phyloP scores from a whole-genome alignment of 2,329 filamentous ascomycete species.

The Stachybotrys elegans region DNA sequence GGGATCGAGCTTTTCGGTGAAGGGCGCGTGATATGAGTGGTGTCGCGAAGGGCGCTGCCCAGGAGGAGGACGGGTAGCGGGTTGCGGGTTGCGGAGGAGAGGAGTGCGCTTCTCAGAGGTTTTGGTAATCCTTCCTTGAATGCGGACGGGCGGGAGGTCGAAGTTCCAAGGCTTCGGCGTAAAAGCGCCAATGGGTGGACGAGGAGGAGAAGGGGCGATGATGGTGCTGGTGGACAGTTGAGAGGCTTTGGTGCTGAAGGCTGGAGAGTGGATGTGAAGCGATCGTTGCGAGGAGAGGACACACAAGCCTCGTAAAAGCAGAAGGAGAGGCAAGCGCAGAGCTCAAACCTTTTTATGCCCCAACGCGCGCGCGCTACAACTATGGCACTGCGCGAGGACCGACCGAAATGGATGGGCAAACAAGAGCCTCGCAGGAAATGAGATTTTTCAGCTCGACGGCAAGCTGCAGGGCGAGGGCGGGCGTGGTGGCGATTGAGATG shows the following conservation, averaged over 20 bases:
- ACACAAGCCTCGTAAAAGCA: constrained; percentile 30
- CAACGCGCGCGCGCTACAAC: no score
- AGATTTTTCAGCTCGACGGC: no score
- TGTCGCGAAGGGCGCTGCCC: constrained; percentile 28
- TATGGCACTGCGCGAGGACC: no score
- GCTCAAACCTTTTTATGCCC: constrained; percentile 34
- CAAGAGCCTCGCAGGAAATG: no score
- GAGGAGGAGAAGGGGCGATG: constrained; percentile 27
- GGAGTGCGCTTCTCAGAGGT: no score
- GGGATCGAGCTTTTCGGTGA: constrained; percentile 37
- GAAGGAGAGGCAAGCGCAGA: constrained; percentile 31
- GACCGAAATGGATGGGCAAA: no score
- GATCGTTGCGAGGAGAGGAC: constrained; percentile 28
- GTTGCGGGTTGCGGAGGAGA: no score
- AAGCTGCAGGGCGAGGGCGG: no score
- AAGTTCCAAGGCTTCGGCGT: constrained; percentile 6
- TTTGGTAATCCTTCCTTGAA: constrained; percentile 15
- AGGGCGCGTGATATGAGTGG: constrained; percentile 34
- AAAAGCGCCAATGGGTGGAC: constrained; percentile 17
- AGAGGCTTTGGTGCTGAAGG: no score
- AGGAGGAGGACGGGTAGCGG: constrained; percentile 24
- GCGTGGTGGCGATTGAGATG: no score
- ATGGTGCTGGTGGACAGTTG: constrained; percentile 25
- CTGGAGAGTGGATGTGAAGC: constrained; percentile 28
- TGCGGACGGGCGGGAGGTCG: constrained; percentile 19